These are phyloP conservation scores for Mycena galericulata DNA, from an alignment of 768 basidiomycete species.

Conservation along the genomic window DNA sequence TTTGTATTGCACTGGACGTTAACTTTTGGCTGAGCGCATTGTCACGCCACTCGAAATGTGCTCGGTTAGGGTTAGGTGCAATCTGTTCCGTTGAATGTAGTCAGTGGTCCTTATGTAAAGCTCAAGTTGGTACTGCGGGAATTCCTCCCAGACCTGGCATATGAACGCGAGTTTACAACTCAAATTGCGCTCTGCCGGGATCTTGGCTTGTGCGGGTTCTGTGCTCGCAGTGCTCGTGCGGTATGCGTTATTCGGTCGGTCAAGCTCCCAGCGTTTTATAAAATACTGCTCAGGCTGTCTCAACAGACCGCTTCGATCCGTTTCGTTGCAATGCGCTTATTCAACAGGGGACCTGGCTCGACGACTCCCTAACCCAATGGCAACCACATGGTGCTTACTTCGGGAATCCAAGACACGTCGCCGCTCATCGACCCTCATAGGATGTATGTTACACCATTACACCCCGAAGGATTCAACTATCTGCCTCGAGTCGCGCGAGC, in stretches of 20 bases:
- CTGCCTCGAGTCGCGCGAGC: conserved; percentile 69
- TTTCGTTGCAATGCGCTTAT: conserved; percentile 79
- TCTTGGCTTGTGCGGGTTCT: background rate
- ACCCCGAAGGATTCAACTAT: conserved; percentile 60
- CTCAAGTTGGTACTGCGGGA: no score
- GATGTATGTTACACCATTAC: conserved; percentile 85
- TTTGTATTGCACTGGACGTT: background rate
- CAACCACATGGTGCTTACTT: conserved; percentile 79
- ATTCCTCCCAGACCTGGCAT: no score
- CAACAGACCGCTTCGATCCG: conserved; percentile 67
- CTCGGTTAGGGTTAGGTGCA: no score
- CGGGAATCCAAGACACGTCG: background rate
- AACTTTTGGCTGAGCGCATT: no score
- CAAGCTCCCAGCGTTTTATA: background rate
- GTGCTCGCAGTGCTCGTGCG: background rate
- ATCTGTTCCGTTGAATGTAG: no score
- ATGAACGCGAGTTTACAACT: no score
- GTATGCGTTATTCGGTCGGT: background rate
- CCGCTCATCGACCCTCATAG: conserved; percentile 49
- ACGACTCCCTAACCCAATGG: conserved; percentile 76
- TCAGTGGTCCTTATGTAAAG: no score
- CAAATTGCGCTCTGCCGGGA: background rate
- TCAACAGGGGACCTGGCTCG: conserved; percentile 83
- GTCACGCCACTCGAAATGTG: no score
- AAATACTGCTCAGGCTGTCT: background rate